Conservation (phyloP, 129 eudicot species). For the Heracleum sosnowskyi region DNA sequence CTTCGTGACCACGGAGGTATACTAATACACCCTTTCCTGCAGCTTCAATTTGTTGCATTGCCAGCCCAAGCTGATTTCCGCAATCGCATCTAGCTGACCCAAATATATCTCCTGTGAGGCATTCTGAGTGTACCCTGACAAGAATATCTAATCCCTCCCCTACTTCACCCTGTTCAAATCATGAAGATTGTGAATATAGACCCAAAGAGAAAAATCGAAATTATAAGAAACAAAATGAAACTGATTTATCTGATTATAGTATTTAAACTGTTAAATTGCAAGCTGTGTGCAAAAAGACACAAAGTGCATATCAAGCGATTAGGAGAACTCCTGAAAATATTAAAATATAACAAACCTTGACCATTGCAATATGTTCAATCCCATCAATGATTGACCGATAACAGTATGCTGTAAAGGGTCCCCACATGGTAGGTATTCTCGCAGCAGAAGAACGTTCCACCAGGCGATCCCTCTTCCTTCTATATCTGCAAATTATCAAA, state of each 20-base stretch:
- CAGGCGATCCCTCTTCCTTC: slow-evolving; percentile 62
- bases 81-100: slow-evolving; percentile 91
- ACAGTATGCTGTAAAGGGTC: slow-evolving; percentile 74
- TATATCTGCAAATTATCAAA: slow-evolving; percentile 47
- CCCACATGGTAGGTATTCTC: slow-evolving; percentile 80
- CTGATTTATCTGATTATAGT: not conserved
- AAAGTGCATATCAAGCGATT: not conserved
- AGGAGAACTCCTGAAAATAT: not conserved
- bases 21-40: slow-evolving; percentile 81
- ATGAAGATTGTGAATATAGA: not conserved
- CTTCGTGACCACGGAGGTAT: slow-evolving; percentile 95
- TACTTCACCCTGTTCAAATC: slow-evolving; percentile 63
- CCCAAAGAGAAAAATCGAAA: not conserved
- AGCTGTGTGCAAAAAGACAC: not conserved
- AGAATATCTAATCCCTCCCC: slow-evolving; percentile 74
- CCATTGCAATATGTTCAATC: slow-evolving; percentile 80
- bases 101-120: slow-evolving; percentile 96
- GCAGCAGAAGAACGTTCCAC: slow-evolving; percentile 82
- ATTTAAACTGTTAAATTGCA: not conserved
- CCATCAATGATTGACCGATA: slow-evolving; percentile 63
- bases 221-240: not conserved
- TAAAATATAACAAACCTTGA: slow-evolving; percentile 41
- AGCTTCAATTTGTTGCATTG: slow-evolving; percentile 79
- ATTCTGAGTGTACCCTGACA: slow-evolving; percentile 89
- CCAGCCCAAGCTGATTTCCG: slow-evolving; percentile 74